Evolutionary conservation across 768 basidiomycete genomes (phyloP).

Genomic region (Polyporus arcularius): DNA sequence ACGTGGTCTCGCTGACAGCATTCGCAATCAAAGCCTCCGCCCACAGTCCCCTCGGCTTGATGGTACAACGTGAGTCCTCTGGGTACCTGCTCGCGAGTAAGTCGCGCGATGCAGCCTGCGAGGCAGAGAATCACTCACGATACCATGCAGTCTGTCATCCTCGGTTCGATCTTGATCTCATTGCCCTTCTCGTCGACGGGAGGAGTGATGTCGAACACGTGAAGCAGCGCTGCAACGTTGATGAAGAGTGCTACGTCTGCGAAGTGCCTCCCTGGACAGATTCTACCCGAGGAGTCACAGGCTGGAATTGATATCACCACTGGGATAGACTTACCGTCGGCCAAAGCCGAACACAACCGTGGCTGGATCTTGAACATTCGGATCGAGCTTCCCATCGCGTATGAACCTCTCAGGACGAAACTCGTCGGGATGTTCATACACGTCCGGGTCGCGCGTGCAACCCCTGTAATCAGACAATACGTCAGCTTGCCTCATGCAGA

Average conservation of each 20-base stretch:
- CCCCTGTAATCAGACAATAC: background rate
- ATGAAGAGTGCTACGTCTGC: constrained; percentile 6
- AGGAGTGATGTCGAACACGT: constrained; percentile 6
- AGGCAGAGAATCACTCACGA: background rate
- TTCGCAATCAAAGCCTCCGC: background rate
- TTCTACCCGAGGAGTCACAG: background rate
- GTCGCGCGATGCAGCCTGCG: too few relatives aligned
- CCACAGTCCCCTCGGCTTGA: background rate
- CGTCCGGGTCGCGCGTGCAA: constrained; percentile 5
- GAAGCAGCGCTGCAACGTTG: constrained; percentile 8
- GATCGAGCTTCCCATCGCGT: background rate
- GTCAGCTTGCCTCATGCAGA: background rate
- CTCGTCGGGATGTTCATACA: constrained; percentile 3
- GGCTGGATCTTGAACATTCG: background rate
- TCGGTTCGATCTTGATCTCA: constrained; percentile 10
- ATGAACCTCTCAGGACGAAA: constrained; percentile 14
- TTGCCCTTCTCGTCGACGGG: background rate
- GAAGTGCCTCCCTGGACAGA: constrained; percentile 15
- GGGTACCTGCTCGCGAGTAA: background rate
- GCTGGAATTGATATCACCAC: background rate
- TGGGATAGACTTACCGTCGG: background rate
- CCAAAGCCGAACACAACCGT: constrained; percentile 27
- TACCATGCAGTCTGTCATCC: background rate
- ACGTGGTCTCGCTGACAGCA: too few relatives aligned
- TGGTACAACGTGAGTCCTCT: background rate